Percentiles rank a stretch among this genome's conserved stretches.
Evolutionary conservation across 306 rosid genomes (phyloP).

Genomic region (Gastrolobium bilobum): DNA sequence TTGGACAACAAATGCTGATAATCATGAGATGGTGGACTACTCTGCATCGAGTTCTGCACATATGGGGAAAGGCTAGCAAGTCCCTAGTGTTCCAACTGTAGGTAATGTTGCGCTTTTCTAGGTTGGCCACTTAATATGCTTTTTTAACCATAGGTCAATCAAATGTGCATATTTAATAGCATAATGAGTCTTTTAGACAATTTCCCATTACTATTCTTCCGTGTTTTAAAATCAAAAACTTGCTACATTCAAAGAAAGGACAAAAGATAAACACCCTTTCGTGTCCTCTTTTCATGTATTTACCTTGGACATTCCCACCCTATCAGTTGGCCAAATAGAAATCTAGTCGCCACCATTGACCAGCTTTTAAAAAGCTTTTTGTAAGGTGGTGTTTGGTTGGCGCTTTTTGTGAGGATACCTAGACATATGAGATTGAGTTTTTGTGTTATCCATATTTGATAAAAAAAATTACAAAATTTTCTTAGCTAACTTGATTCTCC

Average conservation of each 20-base stretch:
- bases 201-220: constrained; percentile 8
- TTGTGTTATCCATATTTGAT: no score
- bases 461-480: no score
- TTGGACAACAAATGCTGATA: no score
- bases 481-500: no score
- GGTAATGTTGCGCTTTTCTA: no score
- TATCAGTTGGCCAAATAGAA: no score
- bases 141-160: not conserved
- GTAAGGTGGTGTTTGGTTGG: no score
- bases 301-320: no score
- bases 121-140: not conserved
- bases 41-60: no score
- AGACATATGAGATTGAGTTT: no score
- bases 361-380: constrained; percentile 40
- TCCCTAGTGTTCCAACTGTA: not conserved
- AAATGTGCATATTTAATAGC: not conserved
- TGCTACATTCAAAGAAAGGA: not conserved
- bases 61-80: no score
- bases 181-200: not conserved
- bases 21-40: not conserved
- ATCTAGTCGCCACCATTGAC: constrained; percentile 51
- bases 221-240: not conserved
- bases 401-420: no score
- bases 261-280: not conserved
- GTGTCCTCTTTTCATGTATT: not conserved